Conservation (phyloP, 2,329 filamentous ascomycete species). For the Stagonosporopsis rhizophila region DNA sequence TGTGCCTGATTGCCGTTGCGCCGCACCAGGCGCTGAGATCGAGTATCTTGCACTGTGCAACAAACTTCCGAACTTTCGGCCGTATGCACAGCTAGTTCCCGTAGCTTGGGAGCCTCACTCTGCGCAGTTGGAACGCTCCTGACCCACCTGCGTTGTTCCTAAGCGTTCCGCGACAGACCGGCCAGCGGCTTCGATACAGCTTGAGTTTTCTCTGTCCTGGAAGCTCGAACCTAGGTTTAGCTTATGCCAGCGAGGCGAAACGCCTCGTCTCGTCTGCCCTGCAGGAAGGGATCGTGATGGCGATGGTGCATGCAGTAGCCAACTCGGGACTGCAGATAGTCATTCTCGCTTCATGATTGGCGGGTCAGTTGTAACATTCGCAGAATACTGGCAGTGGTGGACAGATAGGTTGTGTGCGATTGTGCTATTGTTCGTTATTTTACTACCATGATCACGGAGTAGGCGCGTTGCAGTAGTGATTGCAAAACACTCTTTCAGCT, state of each 20-base stretch:
- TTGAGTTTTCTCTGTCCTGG: too few species aligned
- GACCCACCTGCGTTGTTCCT: not conserved
- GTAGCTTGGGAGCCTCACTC: constrained; percentile 3
- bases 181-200: not conserved
- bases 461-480: not conserved
- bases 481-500: not conserved
- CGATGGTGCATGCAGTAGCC: not conserved
- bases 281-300: not conserved
- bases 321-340: not conserved
- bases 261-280: not conserved
- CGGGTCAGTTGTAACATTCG: not conserved
- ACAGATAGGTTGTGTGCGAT: not conserved
- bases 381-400: not conserved
- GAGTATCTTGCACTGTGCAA: not conserved
- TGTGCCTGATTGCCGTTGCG: not conserved
- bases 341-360: not conserved
- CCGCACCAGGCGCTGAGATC: not conserved
- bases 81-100: not conserved
- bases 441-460: not conserved
- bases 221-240: too few species aligned
- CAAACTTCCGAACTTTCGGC: not conserved
- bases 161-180: not conserved
- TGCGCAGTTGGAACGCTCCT: not conserved
- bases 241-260: not conserved
- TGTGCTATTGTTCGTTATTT: not conserved